Conservation (phyloP, 2,329 filamentous ascomycete species). For the Aspergillus udagawae region DNA sequence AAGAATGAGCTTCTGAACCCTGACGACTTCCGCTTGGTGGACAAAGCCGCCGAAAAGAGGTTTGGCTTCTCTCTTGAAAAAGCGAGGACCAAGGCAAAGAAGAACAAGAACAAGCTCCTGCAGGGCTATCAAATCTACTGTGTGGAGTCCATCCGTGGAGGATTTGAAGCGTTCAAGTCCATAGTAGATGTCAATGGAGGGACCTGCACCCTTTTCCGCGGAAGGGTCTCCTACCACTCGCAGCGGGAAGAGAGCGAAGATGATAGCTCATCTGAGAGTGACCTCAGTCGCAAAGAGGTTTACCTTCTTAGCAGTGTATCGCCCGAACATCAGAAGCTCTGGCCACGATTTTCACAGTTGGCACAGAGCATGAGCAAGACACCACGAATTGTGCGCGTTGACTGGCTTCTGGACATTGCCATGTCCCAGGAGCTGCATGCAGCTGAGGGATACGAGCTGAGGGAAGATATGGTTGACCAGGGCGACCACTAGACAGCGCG, state of each 20-base stretch:
- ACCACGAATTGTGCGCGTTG: constrained; percentile 73
- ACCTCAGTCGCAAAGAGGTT: constrained; percentile 63
- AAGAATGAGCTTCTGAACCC: constrained; percentile 61
- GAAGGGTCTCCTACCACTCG: constrained; percentile 66
- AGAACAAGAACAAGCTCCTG: constrained; percentile 73
- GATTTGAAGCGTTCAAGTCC: constrained; percentile 75
- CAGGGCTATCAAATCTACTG: constrained; percentile 77
- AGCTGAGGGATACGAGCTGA: constrained; percentile 56
- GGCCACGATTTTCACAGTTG: constrained; percentile 76
- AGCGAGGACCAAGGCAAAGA: constrained; percentile 65
- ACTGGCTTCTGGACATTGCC: constrained; percentile 86
- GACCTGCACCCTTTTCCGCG: constrained; percentile 71
- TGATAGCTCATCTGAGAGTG: constrained; percentile 37
- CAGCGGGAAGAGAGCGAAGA: constrained; percentile 45
- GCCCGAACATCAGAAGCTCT: constrained; percentile 67
- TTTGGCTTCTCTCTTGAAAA: constrained; percentile 66
- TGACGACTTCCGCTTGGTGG: constrained; percentile 64
- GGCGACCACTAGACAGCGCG: constrained; percentile 7
- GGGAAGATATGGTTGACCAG: constrained; percentile 28
- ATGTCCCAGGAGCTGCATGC: constrained; percentile 81
- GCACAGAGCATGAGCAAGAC: constrained; percentile 73
- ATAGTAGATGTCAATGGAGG: constrained; percentile 90
- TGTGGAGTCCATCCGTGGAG: constrained; percentile 72
- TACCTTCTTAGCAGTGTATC: constrained; percentile 74
- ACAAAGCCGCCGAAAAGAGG: constrained; percentile 67